Percentiles rank a stretch among this genome's conserved stretches.
Conservation (phyloP, 2,329 filamentous ascomycete genomes). For the Microdochium bolleyi region DNA sequence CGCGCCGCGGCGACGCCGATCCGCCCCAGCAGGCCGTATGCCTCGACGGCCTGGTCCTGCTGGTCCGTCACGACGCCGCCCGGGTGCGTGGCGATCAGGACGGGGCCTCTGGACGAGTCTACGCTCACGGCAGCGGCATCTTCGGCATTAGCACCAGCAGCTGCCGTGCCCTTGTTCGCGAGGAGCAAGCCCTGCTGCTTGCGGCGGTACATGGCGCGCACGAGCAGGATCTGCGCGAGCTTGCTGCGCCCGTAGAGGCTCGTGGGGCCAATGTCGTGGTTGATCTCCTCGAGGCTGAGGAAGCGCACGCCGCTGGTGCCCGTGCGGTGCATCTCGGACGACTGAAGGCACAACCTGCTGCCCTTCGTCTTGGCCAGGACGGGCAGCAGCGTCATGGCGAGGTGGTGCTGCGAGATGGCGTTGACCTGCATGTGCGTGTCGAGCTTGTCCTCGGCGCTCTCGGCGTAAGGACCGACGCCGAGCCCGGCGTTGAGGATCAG, state of each 20-base stretch:
- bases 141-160: too few species aligned
- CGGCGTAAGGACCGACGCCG: constrained; percentile 37
- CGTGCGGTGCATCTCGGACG: constrained; percentile 37
- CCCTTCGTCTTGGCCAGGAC: constrained; percentile 32
- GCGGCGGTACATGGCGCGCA: constrained; percentile 29
- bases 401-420: constrained; percentile 30
- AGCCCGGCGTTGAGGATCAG: constrained; percentile 40
- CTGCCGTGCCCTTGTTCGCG: too few species aligned
- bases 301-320: constrained; percentile 29
- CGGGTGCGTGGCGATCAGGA: constrained; percentile 40
- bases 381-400: constrained; percentile 35
- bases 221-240: constrained; percentile 38
- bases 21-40: constrained; percentile 37
- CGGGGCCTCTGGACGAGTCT: constrained; percentile 23
- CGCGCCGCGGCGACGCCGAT: constrained; percentile 27
- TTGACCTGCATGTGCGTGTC: constrained; percentile 20
- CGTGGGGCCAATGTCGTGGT: constrained; percentile 36
- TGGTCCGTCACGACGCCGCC: constrained; percentile 33
- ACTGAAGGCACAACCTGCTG: constrained; percentile 38
- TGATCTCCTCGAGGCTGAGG: constrained; percentile 35
- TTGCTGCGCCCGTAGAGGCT: constrained; percentile 41
- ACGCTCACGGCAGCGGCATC: neutral
- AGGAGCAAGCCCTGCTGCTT: constrained; percentile 24
- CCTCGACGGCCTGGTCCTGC: constrained; percentile 33
- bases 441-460: constrained; percentile 37